phyloP scores from a whole-genome alignment of 768 basidiomycete genomes.

The Phaffia tasmanica region DNA sequence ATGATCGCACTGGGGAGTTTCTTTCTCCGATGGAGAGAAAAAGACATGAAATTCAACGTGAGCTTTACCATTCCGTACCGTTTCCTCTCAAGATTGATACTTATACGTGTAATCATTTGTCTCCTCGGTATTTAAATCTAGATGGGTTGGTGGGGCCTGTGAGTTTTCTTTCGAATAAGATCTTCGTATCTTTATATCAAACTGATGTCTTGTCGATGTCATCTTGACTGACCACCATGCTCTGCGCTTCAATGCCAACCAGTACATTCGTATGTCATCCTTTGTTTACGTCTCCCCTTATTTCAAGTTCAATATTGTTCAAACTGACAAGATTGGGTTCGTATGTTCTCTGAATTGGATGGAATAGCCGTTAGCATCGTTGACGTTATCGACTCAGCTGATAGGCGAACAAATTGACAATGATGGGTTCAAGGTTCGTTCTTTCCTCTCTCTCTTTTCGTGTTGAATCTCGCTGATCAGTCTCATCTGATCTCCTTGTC shows the following conservation, averaged over 20 bases:
- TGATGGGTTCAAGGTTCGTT: conserved; percentile 14
- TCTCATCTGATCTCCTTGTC: too few species aligned
- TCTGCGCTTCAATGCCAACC: neutral
- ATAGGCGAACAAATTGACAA: conserved; percentile 26
- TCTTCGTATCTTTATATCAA: too few species aligned
- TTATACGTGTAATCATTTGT: too few species aligned
- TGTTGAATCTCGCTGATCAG: neutral
- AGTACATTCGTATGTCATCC: neutral
- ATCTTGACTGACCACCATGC: neutral
- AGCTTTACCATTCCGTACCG: conserved; percentile 1
- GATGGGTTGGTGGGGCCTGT: too few species aligned
- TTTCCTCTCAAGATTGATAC: neutral
- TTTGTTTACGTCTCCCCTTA: neutral
- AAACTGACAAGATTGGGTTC: conserved; percentile 21
- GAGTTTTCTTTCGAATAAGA: too few species aligned
- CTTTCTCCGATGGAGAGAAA: conserved; percentile 22
- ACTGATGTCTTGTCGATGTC: too few species aligned
- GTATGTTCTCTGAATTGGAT: conserved; percentile 20
- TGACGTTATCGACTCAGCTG: conserved; percentile 26
- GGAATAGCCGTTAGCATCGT: conserved; percentile 26
- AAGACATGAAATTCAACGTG: conserved; percentile 26
- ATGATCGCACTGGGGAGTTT: conserved; percentile 24
- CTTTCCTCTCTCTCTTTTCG: neutral
- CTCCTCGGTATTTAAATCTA: too few species aligned
- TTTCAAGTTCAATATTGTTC: neutral